Conservation (phyloP, 1,284 basidiomycete genomes). For the Dichomitus squalens region DNA sequence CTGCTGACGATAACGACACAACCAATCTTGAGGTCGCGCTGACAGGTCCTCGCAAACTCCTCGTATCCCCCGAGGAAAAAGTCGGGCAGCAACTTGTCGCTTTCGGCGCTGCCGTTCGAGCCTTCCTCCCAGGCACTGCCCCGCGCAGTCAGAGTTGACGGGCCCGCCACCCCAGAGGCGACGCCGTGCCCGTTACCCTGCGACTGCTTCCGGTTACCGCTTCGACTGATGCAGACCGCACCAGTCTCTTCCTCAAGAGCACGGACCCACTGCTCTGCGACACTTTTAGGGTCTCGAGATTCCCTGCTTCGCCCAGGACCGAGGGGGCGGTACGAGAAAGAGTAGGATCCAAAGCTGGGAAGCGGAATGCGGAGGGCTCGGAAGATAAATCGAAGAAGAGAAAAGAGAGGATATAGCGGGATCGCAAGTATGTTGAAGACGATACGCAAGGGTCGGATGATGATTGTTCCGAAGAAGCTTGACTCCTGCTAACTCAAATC, state of each 20-base stretch:
- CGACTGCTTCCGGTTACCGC: conserved; percentile 26
- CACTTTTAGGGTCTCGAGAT: conserved; percentile 43
- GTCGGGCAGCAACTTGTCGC: conserved; percentile 67
- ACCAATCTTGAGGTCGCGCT: conserved; percentile 74
- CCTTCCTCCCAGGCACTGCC: conserved; percentile 23
- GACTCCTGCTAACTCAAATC: conserved; percentile 8
- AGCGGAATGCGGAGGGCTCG: conserved; percentile 36
- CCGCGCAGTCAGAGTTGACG: conserved; percentile 39
- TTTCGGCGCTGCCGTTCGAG: conserved; percentile 12
- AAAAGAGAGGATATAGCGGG: conserved; percentile 34
- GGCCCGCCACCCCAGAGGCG: conserved; percentile 43
- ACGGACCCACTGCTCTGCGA: conserved; percentile 72
- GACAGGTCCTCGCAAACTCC: conserved; percentile 67
- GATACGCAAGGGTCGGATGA: conserved; percentile 30
- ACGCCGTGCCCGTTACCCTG: conserved; percentile 14
- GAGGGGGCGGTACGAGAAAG: conserved; percentile 40
- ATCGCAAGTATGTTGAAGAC: conserved; percentile 36
- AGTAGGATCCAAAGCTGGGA: conserved; percentile 31
- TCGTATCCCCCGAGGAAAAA: conserved; percentile 87
- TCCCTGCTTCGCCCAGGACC: conserved; percentile 37
- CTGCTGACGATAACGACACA: conserved; percentile 86
- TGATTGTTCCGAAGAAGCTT: conserved; percentile 12
- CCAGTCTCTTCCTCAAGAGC: conserved; percentile 83
- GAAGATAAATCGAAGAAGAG: conserved; percentile 38
- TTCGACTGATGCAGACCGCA: conserved; percentile 50